Percentiles rank a stretch among this genome's conserved stretches.
Conservation (phyloP, 805 yeast genomes). For the Ogataea chonburiensis region DNA sequence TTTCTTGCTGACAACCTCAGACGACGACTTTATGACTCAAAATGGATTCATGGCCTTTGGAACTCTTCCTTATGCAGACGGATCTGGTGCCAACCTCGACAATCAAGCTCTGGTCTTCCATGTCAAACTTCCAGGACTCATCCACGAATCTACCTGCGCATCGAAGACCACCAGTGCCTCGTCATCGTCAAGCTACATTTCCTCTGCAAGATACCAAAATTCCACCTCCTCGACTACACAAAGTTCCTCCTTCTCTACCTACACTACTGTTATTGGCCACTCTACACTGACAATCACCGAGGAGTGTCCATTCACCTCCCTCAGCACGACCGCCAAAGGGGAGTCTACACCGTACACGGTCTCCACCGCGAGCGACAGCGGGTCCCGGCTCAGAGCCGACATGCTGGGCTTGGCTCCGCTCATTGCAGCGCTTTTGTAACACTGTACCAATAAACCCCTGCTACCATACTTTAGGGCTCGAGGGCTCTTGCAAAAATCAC, state of each 20-base stretch:
- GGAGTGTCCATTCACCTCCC: neutral
- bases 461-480: constrained; percentile 8
- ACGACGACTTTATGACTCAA: constrained; percentile 34
- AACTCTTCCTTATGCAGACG: constrained; percentile 24
- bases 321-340: neutral
- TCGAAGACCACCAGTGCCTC: neutral
- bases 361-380: constrained; percentile 3
- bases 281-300: constrained; percentile 3
- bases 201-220: too few relatives aligned
- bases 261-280: constrained; percentile 5
- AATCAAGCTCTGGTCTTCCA: constrained; percentile 33
- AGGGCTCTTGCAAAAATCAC: constrained; percentile 5
- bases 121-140: constrained; percentile 29
- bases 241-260: constrained; percentile 3
- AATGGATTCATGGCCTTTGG: constrained; percentile 32
- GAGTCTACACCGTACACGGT: constrained; percentile 1
- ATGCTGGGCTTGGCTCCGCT: constrained; percentile 4
- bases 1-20: constrained; percentile 28
- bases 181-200: neutral
- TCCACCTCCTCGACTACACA: too few relatives aligned
- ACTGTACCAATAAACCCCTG: neutral
- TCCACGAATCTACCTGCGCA: constrained; percentile 5
- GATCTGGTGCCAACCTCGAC: constrained; percentile 28
- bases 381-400: neutral
- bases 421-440: constrained; percentile 8